Percentiles rank a stretch among this genome's conserved stretches.
These are phyloP conservation scores for Sequoia sempervirens DNA, from an alignment of 75 land plant genomes.

Conservation along the genomic window DNA sequence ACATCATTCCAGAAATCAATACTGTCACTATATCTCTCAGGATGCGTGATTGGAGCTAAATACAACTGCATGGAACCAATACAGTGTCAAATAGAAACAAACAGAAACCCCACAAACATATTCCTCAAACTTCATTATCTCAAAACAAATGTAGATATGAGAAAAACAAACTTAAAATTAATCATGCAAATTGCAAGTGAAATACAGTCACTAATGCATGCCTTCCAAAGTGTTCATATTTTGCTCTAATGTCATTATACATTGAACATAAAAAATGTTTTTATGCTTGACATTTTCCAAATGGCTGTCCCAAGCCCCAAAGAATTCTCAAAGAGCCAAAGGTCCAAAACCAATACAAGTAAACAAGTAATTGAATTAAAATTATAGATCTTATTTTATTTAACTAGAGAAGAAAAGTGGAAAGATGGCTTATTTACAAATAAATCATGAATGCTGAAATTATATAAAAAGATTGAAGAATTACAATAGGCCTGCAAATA, in stretches of 20 bases:
- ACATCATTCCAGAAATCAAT: conserved; percentile 95
- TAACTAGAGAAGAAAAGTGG: not conserved
- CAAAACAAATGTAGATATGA: not conserved
- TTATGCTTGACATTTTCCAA: not conserved
- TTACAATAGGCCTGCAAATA: not conserved
- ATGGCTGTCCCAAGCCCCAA: not conserved
- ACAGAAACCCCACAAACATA: not conserved
- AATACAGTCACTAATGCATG: not conserved
- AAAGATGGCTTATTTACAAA: not conserved
- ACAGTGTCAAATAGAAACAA: not conserved
- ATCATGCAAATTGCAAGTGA: not conserved
- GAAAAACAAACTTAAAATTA: not conserved
- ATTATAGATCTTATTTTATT: not conserved
- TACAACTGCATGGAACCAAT: conserved; percentile 54
- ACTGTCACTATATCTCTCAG: conserved; percentile 87
- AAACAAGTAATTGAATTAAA: not conserved
- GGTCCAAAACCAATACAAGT: not conserved
- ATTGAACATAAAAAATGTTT: not conserved
- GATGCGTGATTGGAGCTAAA: conserved; percentile 88
- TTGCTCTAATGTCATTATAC: not conserved
- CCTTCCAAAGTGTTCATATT: not conserved
- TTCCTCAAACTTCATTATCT: not conserved
- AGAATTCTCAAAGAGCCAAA: not conserved
- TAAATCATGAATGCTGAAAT: not conserved
- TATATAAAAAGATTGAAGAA: not conserved